Base-by-base conservation (phyloP, 345 rosid species). In the sweet orange (Citrus sinensis) region DNA sequence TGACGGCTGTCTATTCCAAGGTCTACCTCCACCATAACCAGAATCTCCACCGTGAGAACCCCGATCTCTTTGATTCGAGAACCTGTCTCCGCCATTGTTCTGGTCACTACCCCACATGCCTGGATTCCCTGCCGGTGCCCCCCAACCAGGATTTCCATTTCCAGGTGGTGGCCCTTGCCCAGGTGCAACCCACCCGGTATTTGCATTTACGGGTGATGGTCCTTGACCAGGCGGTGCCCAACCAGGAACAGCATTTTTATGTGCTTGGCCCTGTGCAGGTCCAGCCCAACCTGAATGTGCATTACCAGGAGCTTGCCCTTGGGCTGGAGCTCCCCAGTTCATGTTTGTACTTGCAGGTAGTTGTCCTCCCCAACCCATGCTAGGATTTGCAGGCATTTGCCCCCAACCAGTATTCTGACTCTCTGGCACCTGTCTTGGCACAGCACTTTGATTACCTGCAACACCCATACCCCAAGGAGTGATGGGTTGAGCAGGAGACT, bases 291-390 rank as follows among this genome's bases (percentile, higher is more conserved):
- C 88, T 51, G 87, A 73, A 78, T 87, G 88, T 42, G 86, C 76
- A 76, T 80, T 85, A 80, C 80, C 91, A 55, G 87, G 86, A 62
- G 87, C 84, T 70, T 84, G 82, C 20, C 70, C 82, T 68, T 89
- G 98, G 74, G 80, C 82, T 24, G 89, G 75, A 62, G 88, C 67
- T 59, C 73, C 84, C 94, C 94, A 92, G 70, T 85, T 85, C 22
- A 74, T 65, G 63, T 87, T 87, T 77, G 88, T 64, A 77, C 84
- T 90, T 67, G 89, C 66, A 63, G 94, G 90, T 61, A 80, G 78
- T 62, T 87, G 85, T 75, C 85, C 95, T 30, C 78, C 89, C 98
- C 95, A 91, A 61, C 88, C 93, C 87, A 88, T 69, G 83, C 79
- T 89, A 56, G 83, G 84, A 72, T 92, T 89, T 78, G 85, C 89